Conservation (phyloP, 2,329 filamentous ascomycete genomes). For the Monilinia fructicola region DNA sequence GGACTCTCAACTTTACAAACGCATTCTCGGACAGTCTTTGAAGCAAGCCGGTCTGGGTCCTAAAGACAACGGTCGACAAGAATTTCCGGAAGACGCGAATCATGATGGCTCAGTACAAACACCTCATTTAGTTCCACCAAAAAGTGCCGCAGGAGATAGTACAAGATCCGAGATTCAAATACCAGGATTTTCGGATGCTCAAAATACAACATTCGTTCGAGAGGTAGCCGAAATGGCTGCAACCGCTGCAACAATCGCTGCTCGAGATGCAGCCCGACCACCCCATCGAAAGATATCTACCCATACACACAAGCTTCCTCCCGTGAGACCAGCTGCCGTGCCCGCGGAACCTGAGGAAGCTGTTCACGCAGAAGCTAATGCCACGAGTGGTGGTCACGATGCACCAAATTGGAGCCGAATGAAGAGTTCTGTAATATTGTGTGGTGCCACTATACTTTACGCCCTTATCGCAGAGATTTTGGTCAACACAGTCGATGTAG, state of each 20-base stretch:
- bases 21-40: constrained; percentile 86
- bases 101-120: constrained; percentile 51
- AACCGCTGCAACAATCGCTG: constrained; percentile 82
- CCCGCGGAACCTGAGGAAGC: constrained; percentile 36
- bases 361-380: constrained; percentile 43
- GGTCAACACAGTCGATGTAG: constrained; percentile 96
- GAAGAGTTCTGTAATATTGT: constrained; percentile 86
- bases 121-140: constrained; percentile 77
- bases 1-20: constrained; percentile 87
- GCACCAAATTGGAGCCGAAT: constrained; percentile 96
- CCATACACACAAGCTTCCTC: constrained; percentile 36
- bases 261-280: constrained; percentile 67
- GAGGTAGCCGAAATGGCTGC: constrained; percentile 94
- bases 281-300: constrained; percentile 52
- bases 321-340: constrained; percentile 40
- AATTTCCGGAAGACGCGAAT: constrained; percentile 35
- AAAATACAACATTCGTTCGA: constrained; percentile 77
- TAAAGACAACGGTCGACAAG: constrained; percentile 49
- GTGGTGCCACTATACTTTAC: constrained; percentile 86
- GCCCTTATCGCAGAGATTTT: constrained; percentile 97
- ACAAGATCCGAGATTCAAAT: constrained; percentile 52
- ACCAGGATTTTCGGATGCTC: constrained; percentile 74
- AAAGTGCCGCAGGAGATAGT: constrained; percentile 50
- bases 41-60: constrained; percentile 72
- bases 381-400: constrained; percentile 73